These are phyloP conservation scores for Gnaphalium uliginosum DNA, from an alignment of 129 eudicot species.

Conservation along the genomic window DNA sequence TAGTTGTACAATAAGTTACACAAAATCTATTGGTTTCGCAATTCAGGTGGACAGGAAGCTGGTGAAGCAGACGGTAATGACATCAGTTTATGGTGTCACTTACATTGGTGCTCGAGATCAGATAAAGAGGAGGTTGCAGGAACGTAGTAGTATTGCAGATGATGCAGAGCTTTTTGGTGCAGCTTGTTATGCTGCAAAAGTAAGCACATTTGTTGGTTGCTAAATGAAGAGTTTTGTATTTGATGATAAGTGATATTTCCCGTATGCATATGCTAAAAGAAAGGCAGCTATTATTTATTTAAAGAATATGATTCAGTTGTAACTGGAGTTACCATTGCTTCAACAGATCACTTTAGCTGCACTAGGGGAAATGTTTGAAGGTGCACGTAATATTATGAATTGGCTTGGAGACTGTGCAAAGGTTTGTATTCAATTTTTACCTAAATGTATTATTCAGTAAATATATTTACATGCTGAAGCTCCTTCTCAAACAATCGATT, in stretches of 20 bases:
- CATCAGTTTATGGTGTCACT: conserved; percentile 98
- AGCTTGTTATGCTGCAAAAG: conserved; percentile 95
- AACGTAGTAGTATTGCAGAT: conserved; percentile 69
- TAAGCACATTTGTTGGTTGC: conserved; percentile 33
- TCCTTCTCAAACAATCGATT: not conserved
- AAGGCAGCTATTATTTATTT: conserved; percentile 7
- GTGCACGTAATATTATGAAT: conserved; percentile 87
- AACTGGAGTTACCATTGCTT: conserved; percentile 20
- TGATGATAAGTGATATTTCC: not conserved
- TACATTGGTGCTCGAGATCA: conserved; percentile 95
- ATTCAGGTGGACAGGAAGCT: conserved; percentile 88
- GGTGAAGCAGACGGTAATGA: conserved; percentile 98
- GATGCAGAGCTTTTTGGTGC: conserved; percentile 73
- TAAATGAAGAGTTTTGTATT: conserved; percentile 3
- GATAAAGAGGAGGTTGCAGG: conserved; percentile 79
- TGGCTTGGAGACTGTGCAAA: conserved; percentile 99
- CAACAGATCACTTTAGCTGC: conserved; percentile 78
- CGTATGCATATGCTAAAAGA: not conserved
- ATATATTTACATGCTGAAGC: not conserved
- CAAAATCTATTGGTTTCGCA: not conserved
- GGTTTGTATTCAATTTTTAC: conserved; percentile 56
- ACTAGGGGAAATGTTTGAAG: conserved; percentile 87
- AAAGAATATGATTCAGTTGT: not conserved
- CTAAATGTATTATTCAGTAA: not conserved
- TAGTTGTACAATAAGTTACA: not conserved